Conservation (phyloP, 768 basidiomycete genomes). For the Leccinum olivaceopallidum region DNA sequence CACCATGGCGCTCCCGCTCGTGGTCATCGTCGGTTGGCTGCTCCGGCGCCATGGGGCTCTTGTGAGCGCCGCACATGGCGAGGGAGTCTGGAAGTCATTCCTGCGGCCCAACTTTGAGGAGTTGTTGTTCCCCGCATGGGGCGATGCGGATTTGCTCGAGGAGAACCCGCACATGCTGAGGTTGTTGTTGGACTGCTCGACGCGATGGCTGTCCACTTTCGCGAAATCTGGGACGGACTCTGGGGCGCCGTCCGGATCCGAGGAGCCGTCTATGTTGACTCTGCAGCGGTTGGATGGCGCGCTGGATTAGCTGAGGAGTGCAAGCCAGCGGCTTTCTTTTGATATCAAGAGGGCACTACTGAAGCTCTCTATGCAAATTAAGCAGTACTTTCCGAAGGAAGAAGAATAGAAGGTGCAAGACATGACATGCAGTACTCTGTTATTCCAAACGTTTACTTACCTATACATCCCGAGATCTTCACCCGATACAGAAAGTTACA, state of each 20-base stretch:
- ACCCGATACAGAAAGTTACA: not conserved
- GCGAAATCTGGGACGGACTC: not conserved
- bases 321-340: not conserved
- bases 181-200: too few relatives aligned
- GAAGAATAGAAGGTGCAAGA: too few relatives aligned
- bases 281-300: not conserved
- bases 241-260: not conserved
- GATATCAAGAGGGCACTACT: conserved; percentile 5
- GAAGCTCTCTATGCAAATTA: conserved; percentile 1
- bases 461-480: too few relatives aligned
- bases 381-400: not conserved
- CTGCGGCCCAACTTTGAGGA: conserved; percentile 2
- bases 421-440: not conserved
- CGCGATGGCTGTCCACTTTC: conserved; percentile 15
- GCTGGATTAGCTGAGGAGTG: not conserved
- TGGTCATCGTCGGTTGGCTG: conserved; percentile 6
- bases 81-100: not conserved
- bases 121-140: conserved; percentile 8
- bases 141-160: not conserved
- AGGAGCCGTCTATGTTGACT: not conserved
- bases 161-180: too few relatives aligned
- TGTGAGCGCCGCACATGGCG: not conserved
- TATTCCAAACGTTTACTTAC: not conserved
- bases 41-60: conserved; percentile 7
- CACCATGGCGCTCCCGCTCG: conserved; percentile 5